Evolutionary conservation across 1,139 yeast genomes (phyloP), one percentile per base, ranked within the genome.

Genomic region (Diutina siamensis): DNA sequence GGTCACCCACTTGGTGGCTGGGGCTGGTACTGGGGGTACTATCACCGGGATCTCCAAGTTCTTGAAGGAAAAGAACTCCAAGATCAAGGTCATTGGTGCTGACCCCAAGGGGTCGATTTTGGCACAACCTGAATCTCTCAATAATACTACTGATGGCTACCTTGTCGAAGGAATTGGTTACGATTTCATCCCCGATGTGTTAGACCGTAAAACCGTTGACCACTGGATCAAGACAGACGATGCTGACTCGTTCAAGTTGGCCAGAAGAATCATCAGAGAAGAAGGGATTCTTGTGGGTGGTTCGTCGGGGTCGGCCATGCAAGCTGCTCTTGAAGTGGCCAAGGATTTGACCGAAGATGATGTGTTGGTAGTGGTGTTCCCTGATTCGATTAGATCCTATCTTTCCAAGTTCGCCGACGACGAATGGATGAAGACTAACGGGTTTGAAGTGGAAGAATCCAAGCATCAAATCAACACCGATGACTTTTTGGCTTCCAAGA

Each of bases 141-240:
- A 86, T 64, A 60, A 69, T 40, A 63, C 78, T 32, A 62, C 69
- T 38, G 78, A 75, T 17, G 73, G 79, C 19, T 86, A 86, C 67
- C 76, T 84, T 59, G 95, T 86, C 45, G 95, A 86, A 67, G 95
- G 95, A 63, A 86, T 86, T 56, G 95, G 95, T 54, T 86, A 86
- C 61, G 95, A 86, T 64, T 86, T 86, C 59, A 71, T 86, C 51
- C 95, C 95, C 44, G 85, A 84, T 47, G 95, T 83, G 22, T 73
- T 86, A 58, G 70, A 80, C 59, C 76, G 94, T 64, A 57, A 65
- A 22, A 63, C 67, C 48, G 82, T 86, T 40, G 94, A 86, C 62
- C 65, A 72, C 50, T 86, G 95, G 95, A 74, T 82, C 68, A 86
- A 86, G 72, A 85, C 94, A 45, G 89, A 83, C 53, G 95, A 86